phyloP scores from a whole-genome alignment of 2,329 filamentous ascomycete genomes.

The Fonsecaea multimorphosa region DNA sequence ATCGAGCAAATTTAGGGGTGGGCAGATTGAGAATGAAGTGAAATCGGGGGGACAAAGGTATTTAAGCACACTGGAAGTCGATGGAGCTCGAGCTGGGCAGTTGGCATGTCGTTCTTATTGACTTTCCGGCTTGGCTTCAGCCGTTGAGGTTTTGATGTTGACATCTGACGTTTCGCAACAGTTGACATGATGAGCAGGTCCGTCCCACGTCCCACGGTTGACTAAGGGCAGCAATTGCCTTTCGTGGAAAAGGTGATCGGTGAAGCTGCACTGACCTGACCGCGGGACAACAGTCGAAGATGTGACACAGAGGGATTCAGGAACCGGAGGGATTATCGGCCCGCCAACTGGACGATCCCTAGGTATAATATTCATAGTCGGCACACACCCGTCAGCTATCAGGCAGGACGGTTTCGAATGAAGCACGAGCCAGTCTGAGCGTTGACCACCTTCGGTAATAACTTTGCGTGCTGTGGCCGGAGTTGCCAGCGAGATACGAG shows the following conservation, averaged over 20 bases:
- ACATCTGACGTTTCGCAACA: neutral
- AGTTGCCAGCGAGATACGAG: neutral
- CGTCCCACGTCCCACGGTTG: neutral
- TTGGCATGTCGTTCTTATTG: neutral
- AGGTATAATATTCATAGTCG: no score
- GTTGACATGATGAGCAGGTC: neutral
- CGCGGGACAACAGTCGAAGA: neutral
- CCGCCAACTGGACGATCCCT: neutral
- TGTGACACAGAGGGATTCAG: neutral
- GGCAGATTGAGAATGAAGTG: neutral
- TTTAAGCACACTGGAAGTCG: neutral
- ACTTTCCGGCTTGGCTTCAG: neutral
- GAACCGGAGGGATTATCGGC: neutral
- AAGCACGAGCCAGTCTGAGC: neutral
- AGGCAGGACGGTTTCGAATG: neutral
- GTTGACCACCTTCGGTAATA: neutral
- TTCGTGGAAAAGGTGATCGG: neutral
- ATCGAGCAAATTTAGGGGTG: neutral
- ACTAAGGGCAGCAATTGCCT: neutral
- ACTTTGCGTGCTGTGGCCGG: neutral
- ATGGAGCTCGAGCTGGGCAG: neutral
- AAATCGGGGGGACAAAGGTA: neutral
- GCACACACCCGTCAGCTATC: neutral
- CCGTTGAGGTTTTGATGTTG: neutral
- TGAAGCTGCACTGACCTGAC: neutral